Base-by-base conservation (phyloP, 2,329 filamentous ascomycete genomes). In the Epichloe hybrida region DNA sequence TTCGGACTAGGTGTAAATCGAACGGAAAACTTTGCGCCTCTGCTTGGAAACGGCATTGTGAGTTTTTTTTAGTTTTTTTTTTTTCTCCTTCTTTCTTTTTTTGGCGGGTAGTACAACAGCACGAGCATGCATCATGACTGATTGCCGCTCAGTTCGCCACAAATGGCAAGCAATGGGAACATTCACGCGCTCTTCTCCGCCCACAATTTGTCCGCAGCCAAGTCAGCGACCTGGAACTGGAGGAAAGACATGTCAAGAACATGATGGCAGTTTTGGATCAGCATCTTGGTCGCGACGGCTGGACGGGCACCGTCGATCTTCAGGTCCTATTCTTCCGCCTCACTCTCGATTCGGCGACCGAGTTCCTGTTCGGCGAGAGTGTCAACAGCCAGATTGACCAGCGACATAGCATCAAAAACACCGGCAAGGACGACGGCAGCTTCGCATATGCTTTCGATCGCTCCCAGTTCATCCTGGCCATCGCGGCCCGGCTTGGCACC, bases 301-400 rank as follows among this genome's bases (percentile, higher is more conserved):
- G 69, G 69, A 60, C 64, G 62, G 1, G 47, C 49, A 54, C 56
- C 1, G 62, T 74, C 5, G 72, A 77, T 54, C 60, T 77, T 4
- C 68, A 70, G 54, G 66, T 67, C 0, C 60, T 76, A 9, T 71
- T 76, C 57, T 76, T 75, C 62, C 66, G 67, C 39, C 62, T 74
- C 38, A 74, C 74, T 2, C 62, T 76, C 15, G 72, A 77, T 52
- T 68, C 69, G 0, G 66, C 72, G 0, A 74, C 73, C 13, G 68
- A 73, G 40, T 81, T 86, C 56, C 69, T 86, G 15, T 83, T 84
- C 52, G 82, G 83, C 7, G 70, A 80, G 57, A 77, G 74, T 5
- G 62, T 65, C 13, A 62, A 68, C 56, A 66, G 64, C n/a, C 64
- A 75, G 59, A 63, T 71, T 4, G 63, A 63, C 21, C 49, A 31